These are phyloP conservation scores for Phytophthora cryptogea DNA, from an alignment of 352 stramenopile species.

Conservation along the genomic window DNA sequence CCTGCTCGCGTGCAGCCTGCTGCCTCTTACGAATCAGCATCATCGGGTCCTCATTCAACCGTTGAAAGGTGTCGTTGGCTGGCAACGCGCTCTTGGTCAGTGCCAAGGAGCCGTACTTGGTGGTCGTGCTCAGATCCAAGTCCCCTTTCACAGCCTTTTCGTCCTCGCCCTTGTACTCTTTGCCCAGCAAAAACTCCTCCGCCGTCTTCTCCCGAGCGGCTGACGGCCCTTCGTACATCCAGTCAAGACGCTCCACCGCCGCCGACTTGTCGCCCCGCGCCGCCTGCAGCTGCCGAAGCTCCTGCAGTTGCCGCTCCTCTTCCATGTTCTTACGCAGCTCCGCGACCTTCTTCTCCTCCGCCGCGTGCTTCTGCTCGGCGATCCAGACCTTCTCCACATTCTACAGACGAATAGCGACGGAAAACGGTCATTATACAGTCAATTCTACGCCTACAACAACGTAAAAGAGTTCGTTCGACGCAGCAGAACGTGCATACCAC, in stretches of 20 bases:
- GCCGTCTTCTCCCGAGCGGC: constrained; percentile 61
- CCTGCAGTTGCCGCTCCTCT: constrained; percentile 95
- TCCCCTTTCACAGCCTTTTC: constrained; percentile 32
- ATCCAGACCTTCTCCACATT: constrained; percentile 99
- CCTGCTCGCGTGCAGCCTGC: constrained; percentile 76
- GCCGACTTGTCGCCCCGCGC: constrained; percentile 80
- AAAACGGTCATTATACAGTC: constrained; percentile 5
- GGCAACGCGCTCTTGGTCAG: constrained; percentile 54
- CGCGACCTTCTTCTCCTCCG: constrained; percentile 92
- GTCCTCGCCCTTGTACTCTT: constrained; percentile 75
- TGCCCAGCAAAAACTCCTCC: constrained; percentile 95
- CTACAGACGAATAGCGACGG: constrained; percentile 35
- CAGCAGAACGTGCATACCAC: constrained; percentile 1
- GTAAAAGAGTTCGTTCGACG: not conserved
- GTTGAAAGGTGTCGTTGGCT: constrained; percentile 92
- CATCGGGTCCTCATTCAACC: constrained; percentile 96
- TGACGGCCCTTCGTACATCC: constrained; percentile 97
- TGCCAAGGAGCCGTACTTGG: constrained; percentile 73
- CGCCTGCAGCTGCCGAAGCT: constrained; percentile 92
- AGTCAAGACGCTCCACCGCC: constrained; percentile 90
- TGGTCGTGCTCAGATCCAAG: constrained; percentile 57
- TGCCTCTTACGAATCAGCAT: constrained; percentile 93
- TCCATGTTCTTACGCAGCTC: constrained; percentile 97
- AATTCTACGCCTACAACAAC: not conserved
- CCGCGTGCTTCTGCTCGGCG: constrained; percentile 94